Conservation (phyloP, 176 grass and related monocot genomes). For the Oryza officinalis region DNA sequence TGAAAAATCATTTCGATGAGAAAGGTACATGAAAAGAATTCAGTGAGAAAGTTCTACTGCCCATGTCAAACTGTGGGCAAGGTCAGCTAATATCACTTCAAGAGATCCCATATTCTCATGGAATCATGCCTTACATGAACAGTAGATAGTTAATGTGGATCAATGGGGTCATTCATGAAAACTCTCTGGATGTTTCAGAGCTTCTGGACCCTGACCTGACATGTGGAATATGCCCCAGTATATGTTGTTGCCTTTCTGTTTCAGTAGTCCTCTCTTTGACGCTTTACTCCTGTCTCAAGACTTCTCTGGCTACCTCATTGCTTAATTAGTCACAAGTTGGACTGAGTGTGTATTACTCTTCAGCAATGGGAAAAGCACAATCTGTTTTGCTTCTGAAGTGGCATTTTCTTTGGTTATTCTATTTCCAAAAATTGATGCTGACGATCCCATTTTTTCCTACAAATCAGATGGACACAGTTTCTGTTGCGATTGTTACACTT, state of each 20-base stretch:
- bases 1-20: background rate
- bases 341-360: background rate
- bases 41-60: background rate
- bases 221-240: constrained; percentile 29
- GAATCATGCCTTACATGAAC: constrained; percentile 13
- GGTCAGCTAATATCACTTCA: background rate
- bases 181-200: background rate
- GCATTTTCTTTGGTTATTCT: background rate
- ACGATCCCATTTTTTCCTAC: too few relatives aligned
- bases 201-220: background rate
- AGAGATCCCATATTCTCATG: constrained; percentile 4
- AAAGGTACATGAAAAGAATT: background rate
- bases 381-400: background rate
- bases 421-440: too few relatives aligned
- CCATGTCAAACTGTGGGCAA: background rate
- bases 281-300: background rate
- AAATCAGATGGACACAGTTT: background rate
- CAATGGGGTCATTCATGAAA: background rate
- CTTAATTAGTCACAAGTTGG: background rate
- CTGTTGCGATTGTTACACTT: background rate
- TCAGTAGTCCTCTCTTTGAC: background rate
- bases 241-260: background rate
- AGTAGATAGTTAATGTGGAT: background rate
- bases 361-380: background rate
- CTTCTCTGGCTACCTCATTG: background rate